These are phyloP conservation scores for Alternaria sp. DNA, from an alignment of 2,329 filamentous ascomycete species.

Conservation along the genomic window DNA sequence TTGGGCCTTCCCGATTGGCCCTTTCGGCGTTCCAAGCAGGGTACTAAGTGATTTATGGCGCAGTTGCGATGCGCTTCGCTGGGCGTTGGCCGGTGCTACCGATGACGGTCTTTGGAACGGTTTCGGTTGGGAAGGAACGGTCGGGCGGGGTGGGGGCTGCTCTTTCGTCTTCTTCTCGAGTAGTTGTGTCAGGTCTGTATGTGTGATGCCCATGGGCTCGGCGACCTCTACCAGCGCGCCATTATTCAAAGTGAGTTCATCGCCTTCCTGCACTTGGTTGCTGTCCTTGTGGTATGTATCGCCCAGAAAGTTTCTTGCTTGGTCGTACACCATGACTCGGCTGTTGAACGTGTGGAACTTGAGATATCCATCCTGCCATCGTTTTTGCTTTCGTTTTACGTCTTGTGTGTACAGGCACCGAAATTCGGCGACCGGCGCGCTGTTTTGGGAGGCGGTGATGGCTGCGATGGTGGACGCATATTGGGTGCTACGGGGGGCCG, in stretches of 20 bases:
- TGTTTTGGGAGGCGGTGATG: slow-evolving; percentile 65
- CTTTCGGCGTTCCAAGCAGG: slow-evolving; percentile 70
- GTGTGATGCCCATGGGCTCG: slow-evolving; percentile 73
- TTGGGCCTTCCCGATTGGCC: slow-evolving; percentile 68
- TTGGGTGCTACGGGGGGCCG: slow-evolving; percentile 34
- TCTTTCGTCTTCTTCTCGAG: slow-evolving; percentile 71
- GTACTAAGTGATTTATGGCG: slow-evolving; percentile 68
- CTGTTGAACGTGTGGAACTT: slow-evolving; percentile 92
- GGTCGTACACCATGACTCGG: slow-evolving; percentile 89
- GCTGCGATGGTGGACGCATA: slow-evolving; percentile 28
- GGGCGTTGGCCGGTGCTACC: slow-evolving; percentile 23
- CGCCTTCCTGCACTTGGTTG: slow-evolving; percentile 76
- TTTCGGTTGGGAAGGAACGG: slow-evolving; percentile 26
- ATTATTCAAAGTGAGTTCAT: slow-evolving; percentile 81
- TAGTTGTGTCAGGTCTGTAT: slow-evolving; percentile 81
- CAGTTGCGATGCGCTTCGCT: slow-evolving; percentile 48
- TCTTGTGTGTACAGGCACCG: slow-evolving; percentile 89
- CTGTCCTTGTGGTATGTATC: slow-evolving; percentile 82
- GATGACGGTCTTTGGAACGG: slow-evolving; percentile 31
- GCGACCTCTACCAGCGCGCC: slow-evolving; percentile 82
- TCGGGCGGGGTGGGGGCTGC: slow-evolving; percentile 27
- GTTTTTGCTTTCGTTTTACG: slow-evolving; percentile 83
- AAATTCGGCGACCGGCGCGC: slow-evolving; percentile 81
- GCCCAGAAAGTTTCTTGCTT: slow-evolving; percentile 79
- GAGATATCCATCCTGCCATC: slow-evolving; percentile 91